Percentiles rank a stretch among this genome's conserved stretches.
These are phyloP conservation scores for Mrakia blollopis DNA, from an alignment of 768 basidiomycete species.

Conservation along the genomic window DNA sequence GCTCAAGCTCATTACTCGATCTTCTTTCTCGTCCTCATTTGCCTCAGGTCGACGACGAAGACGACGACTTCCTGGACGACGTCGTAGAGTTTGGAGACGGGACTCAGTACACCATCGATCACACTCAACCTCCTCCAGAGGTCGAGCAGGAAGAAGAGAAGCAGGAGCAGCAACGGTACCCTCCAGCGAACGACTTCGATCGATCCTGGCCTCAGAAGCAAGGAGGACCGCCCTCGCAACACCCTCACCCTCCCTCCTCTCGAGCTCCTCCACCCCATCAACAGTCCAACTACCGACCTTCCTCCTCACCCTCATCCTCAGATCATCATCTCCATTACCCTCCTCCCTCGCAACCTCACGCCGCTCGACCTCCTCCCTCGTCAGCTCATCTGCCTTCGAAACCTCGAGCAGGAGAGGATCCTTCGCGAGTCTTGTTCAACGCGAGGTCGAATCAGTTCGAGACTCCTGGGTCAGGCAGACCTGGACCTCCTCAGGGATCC, in stretches of 20 bases:
- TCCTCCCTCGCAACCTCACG: no score
- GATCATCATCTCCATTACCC: not conserved
- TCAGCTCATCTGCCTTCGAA: constrained; percentile 44
- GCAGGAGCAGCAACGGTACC: constrained; percentile 55
- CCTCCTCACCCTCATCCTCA: not conserved
- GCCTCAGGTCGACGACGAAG: constrained; percentile 65
- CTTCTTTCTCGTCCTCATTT: constrained; percentile 7
- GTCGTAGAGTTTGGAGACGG: constrained; percentile 97
- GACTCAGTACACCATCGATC: constrained; percentile 70
- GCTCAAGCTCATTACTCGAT: constrained; percentile 11
- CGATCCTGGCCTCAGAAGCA: constrained; percentile 78
- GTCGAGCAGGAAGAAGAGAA: constrained; percentile 35
- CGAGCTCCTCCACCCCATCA: constrained; percentile 45
- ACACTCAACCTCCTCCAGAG: constrained; percentile 21
- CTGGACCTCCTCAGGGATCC: constrained; percentile 15
- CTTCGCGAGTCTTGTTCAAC: constrained; percentile 82
- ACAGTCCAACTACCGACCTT: constrained; percentile 15
- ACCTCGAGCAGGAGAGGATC: constrained; percentile 54
- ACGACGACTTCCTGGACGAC: constrained; percentile 78
- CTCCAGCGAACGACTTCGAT: constrained; percentile 73
- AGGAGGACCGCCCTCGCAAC: not conserved
- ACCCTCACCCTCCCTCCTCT: not conserved
- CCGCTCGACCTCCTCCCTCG: not conserved
- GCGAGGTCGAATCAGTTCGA: constrained; percentile 87
- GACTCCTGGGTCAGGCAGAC: constrained; percentile 48